Evolutionary conservation across 202 grass and related monocot species (phyloP), one percentile per base, ranked within the genome.

Genomic region (Dendrocalamus latiflorus): DNA sequence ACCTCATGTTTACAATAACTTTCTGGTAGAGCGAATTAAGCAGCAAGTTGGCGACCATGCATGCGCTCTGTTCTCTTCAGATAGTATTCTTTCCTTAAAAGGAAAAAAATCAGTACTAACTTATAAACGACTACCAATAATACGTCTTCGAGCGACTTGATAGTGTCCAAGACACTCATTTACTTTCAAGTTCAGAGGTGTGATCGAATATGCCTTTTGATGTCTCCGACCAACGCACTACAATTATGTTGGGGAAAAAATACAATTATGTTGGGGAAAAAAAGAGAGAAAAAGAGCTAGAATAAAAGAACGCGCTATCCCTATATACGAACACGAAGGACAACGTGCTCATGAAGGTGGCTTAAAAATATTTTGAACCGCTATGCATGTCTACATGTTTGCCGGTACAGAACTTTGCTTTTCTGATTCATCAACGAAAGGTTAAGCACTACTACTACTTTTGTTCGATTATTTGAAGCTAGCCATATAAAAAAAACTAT

Each of bases 161-260:
- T 16, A 21, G 10, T 60, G 75, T 65, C 24, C 60, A 68, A 24
- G 43, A 44, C 66, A 38, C n/a, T 4, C 14, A 1, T 17, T 6
- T 28, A 16, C 50, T 48, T 22, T 71, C 5, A 21, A 47, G n/a
- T 21, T 80, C 8, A 33, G 16, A 13, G 16, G 3, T 54, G n/a
- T 25, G 21, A 9, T 22, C 49, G 69, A 68, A 79, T 69, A 51
- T 42, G 6, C 33, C 60, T 21, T 68, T 68, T 15, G 60, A 88
- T 80, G 11, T 16, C 26, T 53, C 54, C 30, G 24, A 9, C 81
- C 43, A 61, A 88, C 86, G 57, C 39, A 62, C n/a, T 30, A 42
- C 70, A 81, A 75, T 39, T 47, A 70, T 84, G 63, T 16, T 79
- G 9, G 39, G 39, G 49, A 62, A 34, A 59, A 26, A n/a, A n/a